Percentiles rank a stretch among this genome's conserved stretches.
Evolutionary conservation across 257 asterid genomes (phyloP).

Genomic region (Ehretia macrophylla): DNA sequence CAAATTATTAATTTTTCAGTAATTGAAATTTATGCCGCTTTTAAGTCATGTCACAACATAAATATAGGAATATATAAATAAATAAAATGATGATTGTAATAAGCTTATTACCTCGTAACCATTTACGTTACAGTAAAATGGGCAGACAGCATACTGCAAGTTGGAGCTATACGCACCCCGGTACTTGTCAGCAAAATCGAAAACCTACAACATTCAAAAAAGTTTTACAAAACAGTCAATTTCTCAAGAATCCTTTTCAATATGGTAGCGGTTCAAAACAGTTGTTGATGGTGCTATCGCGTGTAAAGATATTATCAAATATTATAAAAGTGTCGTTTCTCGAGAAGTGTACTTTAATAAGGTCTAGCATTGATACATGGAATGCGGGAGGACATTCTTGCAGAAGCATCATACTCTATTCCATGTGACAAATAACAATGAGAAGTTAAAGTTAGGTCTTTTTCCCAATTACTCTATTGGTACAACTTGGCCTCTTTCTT

Average conservation of each 20-base stretch:
- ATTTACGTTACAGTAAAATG: conserved; percentile 76
- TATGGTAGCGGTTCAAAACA: too few relatives aligned
- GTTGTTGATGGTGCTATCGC: conserved; percentile 3
- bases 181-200: conserved; percentile 81
- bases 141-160: conserved; percentile 66
- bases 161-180: conserved; percentile 84
- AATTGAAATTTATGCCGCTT: too few relatives aligned
- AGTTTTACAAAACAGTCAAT: conserved; percentile 19
- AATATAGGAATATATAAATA: too few relatives aligned
- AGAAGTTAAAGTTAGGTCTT: too few relatives aligned
- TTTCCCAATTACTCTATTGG: too few relatives aligned
- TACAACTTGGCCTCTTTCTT: too few relatives aligned
- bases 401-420: too few relatives aligned
- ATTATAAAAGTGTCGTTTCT: neutral
- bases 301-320: neutral
- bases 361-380: neutral
- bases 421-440: too few relatives aligned
- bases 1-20: too few relatives aligned
- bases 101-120: conserved; percentile 62
- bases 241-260: neutral
- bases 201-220: conserved; percentile 43
- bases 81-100: neutral
- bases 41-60: too few relatives aligned
- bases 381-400: neutral
- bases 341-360: neutral